Percentiles rank a stretch among this genome's conserved stretches.
These are phyloP conservation scores for Coemansia sp. DNA, from an alignment of 192 early-diverging fungal genomes.

Conservation along the genomic window DNA sequence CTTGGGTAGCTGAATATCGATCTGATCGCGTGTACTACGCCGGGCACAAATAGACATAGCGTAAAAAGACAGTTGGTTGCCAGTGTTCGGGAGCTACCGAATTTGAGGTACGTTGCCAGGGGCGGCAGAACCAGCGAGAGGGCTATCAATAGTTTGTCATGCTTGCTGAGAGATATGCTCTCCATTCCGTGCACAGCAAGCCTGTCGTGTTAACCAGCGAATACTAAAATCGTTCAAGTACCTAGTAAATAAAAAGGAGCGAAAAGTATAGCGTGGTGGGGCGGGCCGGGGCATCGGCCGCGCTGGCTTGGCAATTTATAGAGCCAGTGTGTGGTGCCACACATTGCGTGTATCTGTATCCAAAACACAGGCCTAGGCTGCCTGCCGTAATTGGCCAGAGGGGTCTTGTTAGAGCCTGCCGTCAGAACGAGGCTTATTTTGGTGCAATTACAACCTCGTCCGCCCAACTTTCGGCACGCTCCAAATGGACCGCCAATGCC, in stretches of 20 bases:
- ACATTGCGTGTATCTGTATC: neutral
- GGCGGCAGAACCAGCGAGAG: conserved; percentile 24
- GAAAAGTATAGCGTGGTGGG: neutral
- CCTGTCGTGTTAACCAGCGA: neutral
- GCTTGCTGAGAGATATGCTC: conserved; percentile 34
- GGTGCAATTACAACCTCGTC: neutral
- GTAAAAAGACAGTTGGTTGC: conserved; percentile 34
- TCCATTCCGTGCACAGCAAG: conserved; percentile 12
- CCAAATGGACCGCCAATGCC: neutral
- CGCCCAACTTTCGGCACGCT: neutral
- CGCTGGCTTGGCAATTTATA: conserved; percentile 1
- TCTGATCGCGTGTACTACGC: conserved; percentile 30
- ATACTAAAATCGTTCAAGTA: neutral
- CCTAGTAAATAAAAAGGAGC: neutral
- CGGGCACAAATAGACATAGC: conserved; percentile 28
- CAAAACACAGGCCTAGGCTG: neutral
- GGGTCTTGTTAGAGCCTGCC: neutral
- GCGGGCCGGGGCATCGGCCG: neutral
- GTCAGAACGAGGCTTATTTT: conserved; percentile 1
- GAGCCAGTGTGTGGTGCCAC: neutral
- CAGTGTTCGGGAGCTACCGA: conserved; percentile 36
- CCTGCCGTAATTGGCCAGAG: neutral
- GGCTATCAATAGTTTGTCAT: conserved; percentile 31
- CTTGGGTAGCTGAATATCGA: conserved; percentile 37
- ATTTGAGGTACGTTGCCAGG: conserved; percentile 37